phyloP scores from a whole-genome alignment of 257 asterid genomes.

The Solanum lycopersicoides region DNA sequence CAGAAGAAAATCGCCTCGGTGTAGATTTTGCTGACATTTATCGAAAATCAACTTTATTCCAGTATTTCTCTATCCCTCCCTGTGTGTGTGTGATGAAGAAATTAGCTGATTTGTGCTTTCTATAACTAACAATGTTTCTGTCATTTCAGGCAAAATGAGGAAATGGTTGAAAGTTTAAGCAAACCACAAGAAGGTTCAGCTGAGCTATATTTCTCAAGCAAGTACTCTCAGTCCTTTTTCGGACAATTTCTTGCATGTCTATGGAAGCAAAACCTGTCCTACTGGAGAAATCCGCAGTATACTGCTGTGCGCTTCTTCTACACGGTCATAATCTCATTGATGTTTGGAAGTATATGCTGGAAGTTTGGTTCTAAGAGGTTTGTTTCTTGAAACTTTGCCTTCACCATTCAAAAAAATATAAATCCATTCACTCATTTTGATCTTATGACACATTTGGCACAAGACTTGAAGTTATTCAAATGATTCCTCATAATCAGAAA shows the following conservation, averaged over 20 bases:
- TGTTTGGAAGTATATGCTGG: conserved; percentile 96
- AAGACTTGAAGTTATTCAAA: not conserved
- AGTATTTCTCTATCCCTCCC: conserved; percentile 17
- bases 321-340: conserved; percentile 65
- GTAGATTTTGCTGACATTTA: conserved; percentile 68
- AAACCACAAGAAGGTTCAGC: conserved; percentile 44
- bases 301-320: conserved; percentile 82
- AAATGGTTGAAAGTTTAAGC: conserved; percentile 53
- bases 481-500: not conserved
- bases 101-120: not conserved
- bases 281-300: conserved; percentile 88
- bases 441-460: not conserved
- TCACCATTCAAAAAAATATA: not conserved
- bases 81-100: not conserved
- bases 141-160: conserved; percentile 57
- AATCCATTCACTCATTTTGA: not conserved
- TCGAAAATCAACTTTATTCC: conserved; percentile 46
- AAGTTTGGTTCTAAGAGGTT: conserved; percentile 78
- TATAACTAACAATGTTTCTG: not conserved
- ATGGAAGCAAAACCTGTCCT: conserved; percentile 85
- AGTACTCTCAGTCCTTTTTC: conserved; percentile 56
- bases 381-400: not conserved
- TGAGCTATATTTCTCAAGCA: conserved; percentile 62
- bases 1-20: conserved; percentile 60
- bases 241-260: conserved; percentile 79